Conservation (phyloP, 495 filamentous ascomycete species). For the Hyaloscypha hepaticicola region DNA sequence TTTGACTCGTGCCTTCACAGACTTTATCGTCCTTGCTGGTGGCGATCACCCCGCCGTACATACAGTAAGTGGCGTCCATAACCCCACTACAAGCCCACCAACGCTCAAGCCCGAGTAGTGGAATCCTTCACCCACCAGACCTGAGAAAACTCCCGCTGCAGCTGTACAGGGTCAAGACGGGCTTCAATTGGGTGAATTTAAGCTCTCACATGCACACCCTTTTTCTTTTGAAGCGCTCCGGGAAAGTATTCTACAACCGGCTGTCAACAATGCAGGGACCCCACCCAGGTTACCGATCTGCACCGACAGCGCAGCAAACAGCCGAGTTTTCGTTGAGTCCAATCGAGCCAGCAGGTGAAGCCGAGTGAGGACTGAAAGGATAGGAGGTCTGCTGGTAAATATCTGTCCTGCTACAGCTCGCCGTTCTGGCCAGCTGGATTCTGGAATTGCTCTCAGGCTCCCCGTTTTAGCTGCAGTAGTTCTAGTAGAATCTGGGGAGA, state of each 20-base stretch:
- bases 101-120: background rate
- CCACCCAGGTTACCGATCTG: background rate
- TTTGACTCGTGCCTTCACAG: background rate
- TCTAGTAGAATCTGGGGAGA: background rate
- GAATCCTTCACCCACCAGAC: no score
- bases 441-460: background rate
- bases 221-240: background rate
- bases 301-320: background rate
- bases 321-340: constrained; percentile 6
- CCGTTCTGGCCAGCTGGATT: background rate
- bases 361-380: background rate
- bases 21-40: background rate
- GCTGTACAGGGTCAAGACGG: background rate
- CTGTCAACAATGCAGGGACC: constrained; percentile 14
- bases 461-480: background rate
- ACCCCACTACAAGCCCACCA: background rate
- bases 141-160: background rate
- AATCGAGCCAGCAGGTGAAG: background rate
- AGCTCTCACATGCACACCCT: background rate
- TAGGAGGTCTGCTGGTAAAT: background rate
- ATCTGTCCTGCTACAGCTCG: background rate
- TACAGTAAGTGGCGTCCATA: background rate
- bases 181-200: background rate
- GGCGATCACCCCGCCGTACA: constrained; percentile 7
- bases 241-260: background rate